These are phyloP conservation scores for Leccinum fallax DNA, from an alignment of 1,284 basidiomycete species.

Conservation along the genomic window DNA sequence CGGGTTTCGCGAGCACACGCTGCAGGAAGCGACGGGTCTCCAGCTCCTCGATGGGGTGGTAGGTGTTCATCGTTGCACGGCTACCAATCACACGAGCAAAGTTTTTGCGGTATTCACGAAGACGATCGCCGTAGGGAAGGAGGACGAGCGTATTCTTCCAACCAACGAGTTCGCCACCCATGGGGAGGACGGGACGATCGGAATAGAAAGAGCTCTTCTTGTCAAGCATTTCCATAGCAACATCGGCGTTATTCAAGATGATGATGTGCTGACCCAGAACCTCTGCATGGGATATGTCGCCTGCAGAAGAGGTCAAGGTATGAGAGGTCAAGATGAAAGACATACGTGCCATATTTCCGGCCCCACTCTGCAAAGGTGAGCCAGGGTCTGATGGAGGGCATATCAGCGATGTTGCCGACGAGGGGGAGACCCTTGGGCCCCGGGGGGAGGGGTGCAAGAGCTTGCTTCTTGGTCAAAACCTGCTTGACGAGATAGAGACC, in stretches of 20 bases:
- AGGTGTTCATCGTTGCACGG: slow-evolving; percentile 50
- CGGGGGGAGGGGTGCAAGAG: slow-evolving; percentile 30
- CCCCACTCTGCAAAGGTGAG: slow-evolving; percentile 37
- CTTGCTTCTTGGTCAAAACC: slow-evolving; percentile 21
- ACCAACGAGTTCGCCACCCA: slow-evolving; percentile 67
- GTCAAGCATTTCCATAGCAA: slow-evolving; percentile 62
- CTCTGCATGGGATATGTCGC: slow-evolving; percentile 59
- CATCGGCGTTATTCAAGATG: slow-evolving; percentile 57
- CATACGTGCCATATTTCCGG: slow-evolving; percentile 32
- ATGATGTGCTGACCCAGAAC: slow-evolving; percentile 63
- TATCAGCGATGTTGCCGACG: slow-evolving; percentile 38
- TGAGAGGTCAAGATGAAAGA: neutral
- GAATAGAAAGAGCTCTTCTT: slow-evolving; percentile 72
- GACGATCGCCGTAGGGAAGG: slow-evolving; percentile 60
- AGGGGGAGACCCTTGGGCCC: slow-evolving; percentile 36
- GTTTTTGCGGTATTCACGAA: slow-evolving; percentile 62
- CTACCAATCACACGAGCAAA: slow-evolving; percentile 62
- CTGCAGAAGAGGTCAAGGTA: slow-evolving; percentile 35
- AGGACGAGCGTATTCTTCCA: slow-evolving; percentile 67
- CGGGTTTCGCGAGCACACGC: slow-evolving; percentile 55
- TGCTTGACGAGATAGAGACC: slow-evolving; percentile 34
- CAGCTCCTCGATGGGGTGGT: slow-evolving; percentile 49
- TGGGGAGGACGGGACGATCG: slow-evolving; percentile 58
- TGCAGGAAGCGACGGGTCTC: slow-evolving; percentile 60
- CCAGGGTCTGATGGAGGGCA: slow-evolving; percentile 37